Percentiles rank a stretch among this genome's conserved stretches.
Evolutionary conservation across 1,284 basidiomycete species (phyloP).

Genomic region (Boletus sp.): DNA sequence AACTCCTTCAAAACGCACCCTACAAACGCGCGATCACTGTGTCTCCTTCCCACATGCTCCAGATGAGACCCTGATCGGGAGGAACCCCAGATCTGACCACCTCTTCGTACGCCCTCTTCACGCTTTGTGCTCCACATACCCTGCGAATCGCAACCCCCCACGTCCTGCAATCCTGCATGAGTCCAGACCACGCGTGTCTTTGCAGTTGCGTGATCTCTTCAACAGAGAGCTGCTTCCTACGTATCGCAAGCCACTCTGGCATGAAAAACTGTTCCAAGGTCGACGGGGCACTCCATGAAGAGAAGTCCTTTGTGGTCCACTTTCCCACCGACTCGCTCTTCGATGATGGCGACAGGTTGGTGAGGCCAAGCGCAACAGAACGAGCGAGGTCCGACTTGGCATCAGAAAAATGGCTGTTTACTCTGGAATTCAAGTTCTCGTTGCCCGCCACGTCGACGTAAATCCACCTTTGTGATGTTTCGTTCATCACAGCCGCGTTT

Average conservation of each 20-base stretch:
- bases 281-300: constrained; percentile 8
- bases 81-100: constrained; percentile 43
- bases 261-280: constrained; percentile 56
- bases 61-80: constrained; percentile 53
- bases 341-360: constrained; percentile 47
- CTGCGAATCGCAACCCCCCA: constrained; percentile 52
- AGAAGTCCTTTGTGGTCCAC: constrained; percentile 40
- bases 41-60: constrained; percentile 56
- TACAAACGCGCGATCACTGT: constrained; percentile 18
- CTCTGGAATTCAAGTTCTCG: constrained; percentile 41
- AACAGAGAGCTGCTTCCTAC: constrained; percentile 43
- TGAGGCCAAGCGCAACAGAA: constrained; percentile 49
- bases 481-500: constrained; percentile 24
- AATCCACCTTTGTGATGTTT: constrained; percentile 39
- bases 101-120: constrained; percentile 45
- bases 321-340: constrained; percentile 25
- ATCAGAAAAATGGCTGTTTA: constrained; percentile 40
- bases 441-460: constrained; percentile 65
- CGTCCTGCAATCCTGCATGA: constrained; percentile 49
- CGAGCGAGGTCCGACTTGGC: constrained; percentile 37
- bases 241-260: constrained; percentile 58
- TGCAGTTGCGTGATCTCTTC: constrained; percentile 47
- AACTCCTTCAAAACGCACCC: background rate
- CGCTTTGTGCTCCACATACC: constrained; percentile 42
- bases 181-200: constrained; percentile 47